These are phyloP conservation scores for Torulaspora microellipsoides DNA, from an alignment of 805 yeast genomes.

Conservation along the genomic window DNA sequence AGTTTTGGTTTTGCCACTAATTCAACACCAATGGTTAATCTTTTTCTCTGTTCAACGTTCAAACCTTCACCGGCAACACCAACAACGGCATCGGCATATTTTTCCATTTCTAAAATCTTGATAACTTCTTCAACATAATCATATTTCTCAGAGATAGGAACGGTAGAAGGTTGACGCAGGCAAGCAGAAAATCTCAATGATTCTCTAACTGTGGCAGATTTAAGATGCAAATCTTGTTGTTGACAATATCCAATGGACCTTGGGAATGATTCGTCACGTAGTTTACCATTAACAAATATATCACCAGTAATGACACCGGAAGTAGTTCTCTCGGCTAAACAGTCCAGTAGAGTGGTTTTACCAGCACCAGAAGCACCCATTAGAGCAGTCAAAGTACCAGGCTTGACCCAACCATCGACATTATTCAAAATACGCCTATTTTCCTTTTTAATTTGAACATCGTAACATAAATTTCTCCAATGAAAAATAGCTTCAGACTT, in stretches of 20 bases:
- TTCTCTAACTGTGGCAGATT: slow-evolving; percentile 66
- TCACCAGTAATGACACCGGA: slow-evolving; percentile 69
- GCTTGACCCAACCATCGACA: slow-evolving; percentile 80
- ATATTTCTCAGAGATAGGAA: slow-evolving; percentile 51
- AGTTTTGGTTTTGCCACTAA: slow-evolving; percentile 61
- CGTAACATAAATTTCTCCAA: slow-evolving; percentile 73
- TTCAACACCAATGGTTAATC: slow-evolving; percentile 63
- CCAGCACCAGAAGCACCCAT: slow-evolving; percentile 83
- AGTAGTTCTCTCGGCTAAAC: slow-evolving; percentile 64
- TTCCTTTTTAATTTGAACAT: slow-evolving; percentile 57
- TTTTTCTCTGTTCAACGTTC: slow-evolving; percentile 58
- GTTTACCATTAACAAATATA: slow-evolving; percentile 59
- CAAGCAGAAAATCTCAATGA: slow-evolving; percentile 63
- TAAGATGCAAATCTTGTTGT: slow-evolving; percentile 69
- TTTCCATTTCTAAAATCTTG: slow-evolving; percentile 56
- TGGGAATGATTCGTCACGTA: slow-evolving; percentile 54
- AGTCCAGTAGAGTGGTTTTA: slow-evolving; percentile 68
- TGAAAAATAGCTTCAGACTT: slow-evolving; percentile 53
- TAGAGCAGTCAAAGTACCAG: slow-evolving; percentile 74
- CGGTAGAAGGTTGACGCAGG: slow-evolving; percentile 56
- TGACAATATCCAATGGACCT: slow-evolving; percentile 69
- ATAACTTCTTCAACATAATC: slow-evolving; percentile 64
- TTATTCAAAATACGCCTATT: slow-evolving; percentile 55
- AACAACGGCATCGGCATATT: slow-evolving; percentile 66
- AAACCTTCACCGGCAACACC: slow-evolving; percentile 72